Conservation (phyloP, 306 rosid species). For the Castanea sativa region DNA sequence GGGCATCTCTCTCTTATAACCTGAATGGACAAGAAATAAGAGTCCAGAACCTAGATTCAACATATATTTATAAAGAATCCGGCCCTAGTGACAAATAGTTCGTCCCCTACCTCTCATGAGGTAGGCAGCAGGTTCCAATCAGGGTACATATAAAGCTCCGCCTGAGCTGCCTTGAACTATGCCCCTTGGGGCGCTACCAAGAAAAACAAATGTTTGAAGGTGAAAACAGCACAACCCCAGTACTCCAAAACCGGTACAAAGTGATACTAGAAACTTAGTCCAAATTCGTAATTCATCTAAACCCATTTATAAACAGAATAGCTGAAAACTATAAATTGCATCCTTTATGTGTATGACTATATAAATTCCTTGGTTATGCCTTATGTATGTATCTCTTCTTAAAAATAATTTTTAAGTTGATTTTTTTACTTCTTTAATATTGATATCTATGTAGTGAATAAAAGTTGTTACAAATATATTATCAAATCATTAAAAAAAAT, state of each 20-base stretch:
- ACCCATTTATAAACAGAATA: conserved; percentile 7
- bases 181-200: conserved; percentile 75
- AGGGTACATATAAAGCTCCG: conserved; percentile 71
- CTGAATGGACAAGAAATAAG: conserved; percentile 28
- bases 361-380: neutral
- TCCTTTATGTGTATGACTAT: neutral
- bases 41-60: conserved; percentile 27
- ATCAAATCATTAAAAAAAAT: too few species aligned
- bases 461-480: too few species aligned
- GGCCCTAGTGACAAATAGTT: conserved; percentile 50
- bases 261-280: conserved; percentile 15
- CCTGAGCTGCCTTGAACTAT: conserved; percentile 56
- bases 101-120: conserved; percentile 81
- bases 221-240: conserved; percentile 53
- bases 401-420: too few species aligned
- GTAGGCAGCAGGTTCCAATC: conserved; percentile 84
- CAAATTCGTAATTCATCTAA: conserved; percentile 15
- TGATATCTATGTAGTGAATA: too few species aligned
- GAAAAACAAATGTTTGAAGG: conserved; percentile 63
- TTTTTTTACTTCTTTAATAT: too few species aligned
- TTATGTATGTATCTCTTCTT: too few species aligned
- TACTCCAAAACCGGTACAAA: neutral
- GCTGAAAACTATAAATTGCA: neutral
- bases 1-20: conserved; percentile 22
- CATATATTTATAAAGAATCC: conserved; percentile 42